A percentile compares a stretch with the other conserved stretches of the same genome.
phyloP scores from a whole-genome alignment of 108 stramenopile species.

The Skeletonema menzelii region DNA sequence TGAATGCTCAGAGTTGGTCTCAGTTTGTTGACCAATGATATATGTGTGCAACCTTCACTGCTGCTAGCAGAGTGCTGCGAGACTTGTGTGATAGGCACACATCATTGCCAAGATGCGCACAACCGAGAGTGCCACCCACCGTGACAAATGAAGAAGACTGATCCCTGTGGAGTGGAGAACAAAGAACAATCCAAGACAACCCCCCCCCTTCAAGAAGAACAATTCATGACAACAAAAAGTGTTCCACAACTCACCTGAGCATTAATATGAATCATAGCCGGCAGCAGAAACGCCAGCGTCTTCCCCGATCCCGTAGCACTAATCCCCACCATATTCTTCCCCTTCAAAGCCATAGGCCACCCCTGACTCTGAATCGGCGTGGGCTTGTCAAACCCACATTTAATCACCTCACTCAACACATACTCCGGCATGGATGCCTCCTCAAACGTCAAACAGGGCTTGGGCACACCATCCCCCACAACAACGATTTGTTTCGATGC shows the following conservation, averaged over 20 bases:
- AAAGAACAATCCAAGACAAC: not conserved
- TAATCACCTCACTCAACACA: constrained; percentile 91
- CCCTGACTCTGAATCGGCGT: constrained; percentile 99
- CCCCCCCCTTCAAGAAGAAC: constrained; percentile 2
- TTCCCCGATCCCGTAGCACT: constrained; percentile 95
- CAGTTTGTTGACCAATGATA: not conserved
- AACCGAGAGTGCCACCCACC: no score
- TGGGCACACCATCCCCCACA: constrained; percentile 90
- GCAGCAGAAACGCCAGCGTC: constrained; percentile 97
- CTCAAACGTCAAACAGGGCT: constrained; percentile 94
- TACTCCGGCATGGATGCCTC: constrained; percentile 98
- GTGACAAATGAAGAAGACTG: not conserved
- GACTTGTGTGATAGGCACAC: not conserved
- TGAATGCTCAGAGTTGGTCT: not conserved
- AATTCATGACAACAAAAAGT: not conserved
- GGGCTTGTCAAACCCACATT: constrained; percentile 94
- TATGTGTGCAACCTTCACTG: not conserved
- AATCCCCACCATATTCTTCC: constrained; percentile 97
- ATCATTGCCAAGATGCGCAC: not conserved
- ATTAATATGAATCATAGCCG: constrained; percentile 99
- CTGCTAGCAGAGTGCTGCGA: not conserved
- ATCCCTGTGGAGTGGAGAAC: not conserved
- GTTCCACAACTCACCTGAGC: constrained; percentile 88
- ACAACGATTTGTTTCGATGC: constrained; percentile 85
- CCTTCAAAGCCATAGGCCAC: constrained; percentile 99